Percentiles rank a stretch among this genome's conserved stretches.
phyloP scores from a whole-genome alignment of 2,329 filamentous ascomycete genomes.

The Trichoderma endophyticum region DNA sequence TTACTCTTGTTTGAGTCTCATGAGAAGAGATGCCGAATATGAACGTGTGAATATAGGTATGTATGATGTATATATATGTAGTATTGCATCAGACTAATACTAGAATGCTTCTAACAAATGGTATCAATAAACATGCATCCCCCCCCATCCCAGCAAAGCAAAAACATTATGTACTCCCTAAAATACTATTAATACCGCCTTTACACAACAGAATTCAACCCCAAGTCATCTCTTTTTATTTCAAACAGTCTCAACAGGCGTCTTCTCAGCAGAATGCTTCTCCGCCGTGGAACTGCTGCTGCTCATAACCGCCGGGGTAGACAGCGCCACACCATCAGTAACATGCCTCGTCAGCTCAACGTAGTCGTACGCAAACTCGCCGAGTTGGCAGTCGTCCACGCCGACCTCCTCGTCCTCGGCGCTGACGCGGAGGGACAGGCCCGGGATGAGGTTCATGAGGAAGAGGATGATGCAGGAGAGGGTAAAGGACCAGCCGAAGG shows the following conservation, averaged over 20 bases:
- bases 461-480: conserved; percentile 68
- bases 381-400: conserved; percentile 71
- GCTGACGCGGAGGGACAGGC: conserved; percentile 64
- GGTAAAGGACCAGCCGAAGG: conserved; percentile 63
- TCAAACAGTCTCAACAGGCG: neutral
- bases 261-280: conserved; percentile 25
- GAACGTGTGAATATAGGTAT: neutral
- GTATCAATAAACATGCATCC: neutral
- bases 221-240: neutral
- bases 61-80: neutral
- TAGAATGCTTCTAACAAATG: conserved; percentile 9
- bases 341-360: conserved; percentile 69
- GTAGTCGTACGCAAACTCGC: conserved; percentile 82
- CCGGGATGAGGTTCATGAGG: conserved; percentile 67
- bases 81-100: neutral
- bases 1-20: neutral
- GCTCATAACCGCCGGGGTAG: conserved; percentile 21
- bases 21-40: neutral
- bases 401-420: conserved; percentile 68
- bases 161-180: neutral
- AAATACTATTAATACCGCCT: neutral
- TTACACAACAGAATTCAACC: neutral
- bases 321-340: conserved; percentile 33
- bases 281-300: conserved; percentile 30
- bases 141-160: neutral